These are phyloP conservation scores for Lodderomyces jiufengensis DNA, from an alignment of 1,139 yeast species.

Conservation along the genomic window DNA sequence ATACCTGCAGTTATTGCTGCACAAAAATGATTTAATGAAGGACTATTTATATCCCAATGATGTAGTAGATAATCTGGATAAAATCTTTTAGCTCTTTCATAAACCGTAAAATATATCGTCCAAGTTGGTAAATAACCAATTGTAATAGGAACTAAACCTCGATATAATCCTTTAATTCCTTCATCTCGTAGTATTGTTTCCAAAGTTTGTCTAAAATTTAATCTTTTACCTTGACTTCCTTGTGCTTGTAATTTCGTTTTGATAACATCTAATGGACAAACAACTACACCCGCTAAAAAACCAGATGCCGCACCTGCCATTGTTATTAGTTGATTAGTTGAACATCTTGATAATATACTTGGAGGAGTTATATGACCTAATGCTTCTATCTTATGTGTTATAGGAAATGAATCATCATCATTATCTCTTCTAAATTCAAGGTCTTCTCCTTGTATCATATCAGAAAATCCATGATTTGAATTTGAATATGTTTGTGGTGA, in stretches of 20 bases:
- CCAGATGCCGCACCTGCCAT: conserved; percentile 46
- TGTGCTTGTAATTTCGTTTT: conserved; percentile 47
- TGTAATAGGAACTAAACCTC: conserved; percentile 88
- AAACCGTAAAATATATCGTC: conserved; percentile 91
- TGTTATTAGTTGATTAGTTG: conserved; percentile 38
- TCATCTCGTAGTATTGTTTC: conserved; percentile 66
- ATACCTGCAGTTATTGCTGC: conserved; percentile 91
- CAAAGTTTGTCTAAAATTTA: conserved; percentile 61
- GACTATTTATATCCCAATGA: conserved; percentile 33
- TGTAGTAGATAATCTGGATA: conserved; percentile 24
- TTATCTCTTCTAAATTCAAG: conserved; percentile 30
- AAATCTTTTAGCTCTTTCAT: conserved; percentile 67
- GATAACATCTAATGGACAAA: conserved; percentile 47
- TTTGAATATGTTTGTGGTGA: background rate
- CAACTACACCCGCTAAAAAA: conserved; percentile 44
- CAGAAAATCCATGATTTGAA: conserved; percentile 30
- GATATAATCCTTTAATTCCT: conserved; percentile 77
- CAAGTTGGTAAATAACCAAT: conserved; percentile 96
- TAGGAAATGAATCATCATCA: conserved; percentile 18
- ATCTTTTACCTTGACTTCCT: conserved; percentile 34
- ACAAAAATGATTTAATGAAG: conserved; percentile 60
- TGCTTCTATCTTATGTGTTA: conserved; percentile 21
- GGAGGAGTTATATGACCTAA: conserved; percentile 25
- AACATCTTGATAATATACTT: conserved; percentile 19
- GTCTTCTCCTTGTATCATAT: conserved; percentile 39